Percentiles rank a stretch among this genome's conserved stretches.
phyloP scores from a whole-genome alignment of 2,329 filamentous ascomycete genomes.

The Lecanicillium sp. region DNA sequence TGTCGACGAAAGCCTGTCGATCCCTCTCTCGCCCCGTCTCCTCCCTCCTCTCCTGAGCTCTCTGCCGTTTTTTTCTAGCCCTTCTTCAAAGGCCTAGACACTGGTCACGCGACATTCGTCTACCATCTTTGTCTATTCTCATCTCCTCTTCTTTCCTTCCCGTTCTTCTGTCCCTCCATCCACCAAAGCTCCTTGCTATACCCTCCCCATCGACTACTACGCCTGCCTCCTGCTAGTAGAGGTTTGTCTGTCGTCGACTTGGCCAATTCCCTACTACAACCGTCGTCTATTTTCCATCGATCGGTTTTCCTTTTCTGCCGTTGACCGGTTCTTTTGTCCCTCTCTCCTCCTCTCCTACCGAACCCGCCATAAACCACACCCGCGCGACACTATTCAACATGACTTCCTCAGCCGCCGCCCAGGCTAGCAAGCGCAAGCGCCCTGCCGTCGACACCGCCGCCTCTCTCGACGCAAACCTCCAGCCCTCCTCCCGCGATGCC shows the following conservation, averaged over 20 bases:
- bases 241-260: too few species aligned
- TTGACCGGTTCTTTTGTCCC: too few species aligned
- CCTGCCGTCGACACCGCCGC: constrained; percentile 43
- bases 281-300: too few species aligned
- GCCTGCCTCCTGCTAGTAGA: too few species aligned
- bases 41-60: constrained; percentile 3
- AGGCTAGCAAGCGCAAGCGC: constrained; percentile 74
- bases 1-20: too few species aligned
- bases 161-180: neutral
- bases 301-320: too few species aligned
- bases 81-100: neutral
- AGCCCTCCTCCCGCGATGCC: constrained; percentile 72
- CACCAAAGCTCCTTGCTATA: too few species aligned
- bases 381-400: constrained; percentile 30
- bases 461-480: constrained; percentile 48
- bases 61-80: constrained; percentile 1
- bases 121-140: neutral
- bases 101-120: constrained; percentile 8
- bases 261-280: too few species aligned
- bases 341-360: neutral
- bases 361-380: neutral
- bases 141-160: neutral
- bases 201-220: too few species aligned
- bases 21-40: neutral
- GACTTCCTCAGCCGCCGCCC: constrained; percentile 50